Percentiles rank a stretch among this genome's conserved stretches.
Conservation (phyloP, 257 asterid genomes). For the Solanum pimpinellifolium region DNA sequence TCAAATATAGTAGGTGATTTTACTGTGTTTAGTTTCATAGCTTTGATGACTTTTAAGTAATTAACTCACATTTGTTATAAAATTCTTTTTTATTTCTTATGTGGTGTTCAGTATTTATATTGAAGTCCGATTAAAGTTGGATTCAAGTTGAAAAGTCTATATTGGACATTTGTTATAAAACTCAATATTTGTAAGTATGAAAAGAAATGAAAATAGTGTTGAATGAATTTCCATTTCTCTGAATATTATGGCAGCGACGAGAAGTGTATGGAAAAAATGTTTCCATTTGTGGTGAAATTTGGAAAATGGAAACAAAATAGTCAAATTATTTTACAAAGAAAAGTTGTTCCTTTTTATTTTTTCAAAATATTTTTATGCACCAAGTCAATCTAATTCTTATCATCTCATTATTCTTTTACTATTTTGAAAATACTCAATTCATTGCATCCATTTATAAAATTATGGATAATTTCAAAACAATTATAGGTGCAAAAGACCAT, state of each 20-base stretch:
- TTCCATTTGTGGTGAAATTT: not conserved
- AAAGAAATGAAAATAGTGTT: not conserved
- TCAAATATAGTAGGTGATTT: not conserved
- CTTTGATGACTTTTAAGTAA: not conserved
- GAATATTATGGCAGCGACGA: not conserved
- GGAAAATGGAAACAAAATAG: not conserved
- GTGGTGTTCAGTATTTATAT: too few relatives aligned
- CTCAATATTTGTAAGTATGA: not conserved
- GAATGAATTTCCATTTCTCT: not conserved
- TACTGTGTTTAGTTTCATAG: not conserved
- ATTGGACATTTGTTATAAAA: not conserved
- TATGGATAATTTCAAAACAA: not conserved
- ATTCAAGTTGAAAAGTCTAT: too few relatives aligned
- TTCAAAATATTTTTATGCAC: not conserved
- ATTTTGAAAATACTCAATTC: not conserved
- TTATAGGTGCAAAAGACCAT: not conserved
- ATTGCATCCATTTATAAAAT: not conserved
- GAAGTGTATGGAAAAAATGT: not conserved
- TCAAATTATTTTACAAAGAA: not conserved
- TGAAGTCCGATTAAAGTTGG: accelerated
- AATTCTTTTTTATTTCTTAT: not conserved
- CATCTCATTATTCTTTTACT: not conserved
- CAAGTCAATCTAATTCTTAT: not conserved
- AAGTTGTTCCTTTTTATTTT: not conserved
- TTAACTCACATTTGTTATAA: not conserved